A percentile compares a stretch with the other conserved stretches of the same genome.
Conservation (phyloP, 164 flowering plant species). For the Berberis thunbergii region DNA sequence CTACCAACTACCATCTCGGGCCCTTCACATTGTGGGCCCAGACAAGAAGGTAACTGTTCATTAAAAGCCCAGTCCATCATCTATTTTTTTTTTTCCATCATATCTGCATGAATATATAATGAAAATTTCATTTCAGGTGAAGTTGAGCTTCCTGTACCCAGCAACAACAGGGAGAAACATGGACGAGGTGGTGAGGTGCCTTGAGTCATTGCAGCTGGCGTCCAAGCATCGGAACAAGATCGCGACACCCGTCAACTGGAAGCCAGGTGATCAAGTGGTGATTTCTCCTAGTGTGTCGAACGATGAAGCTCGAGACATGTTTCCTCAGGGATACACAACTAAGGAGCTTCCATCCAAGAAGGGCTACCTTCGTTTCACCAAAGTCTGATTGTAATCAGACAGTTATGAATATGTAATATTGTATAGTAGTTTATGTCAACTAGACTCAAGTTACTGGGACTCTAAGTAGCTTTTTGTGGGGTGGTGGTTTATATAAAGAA, state of each 20-base stretch:
- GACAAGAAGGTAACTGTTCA: constrained; percentile 41
- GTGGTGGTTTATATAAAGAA: no score
- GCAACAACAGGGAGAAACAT: constrained; percentile 74
- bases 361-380: constrained; percentile 63
- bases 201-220: constrained; percentile 64
- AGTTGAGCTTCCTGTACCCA: constrained; percentile 82
- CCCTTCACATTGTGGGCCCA: constrained; percentile 72
- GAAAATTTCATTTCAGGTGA: constrained; percentile 27
- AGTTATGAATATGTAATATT: no score
- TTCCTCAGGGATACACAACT: constrained; percentile 56
- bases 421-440: no score
- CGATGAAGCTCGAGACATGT: constrained; percentile 60
- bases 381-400: constrained; percentile 16
- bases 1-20: constrained; percentile 51
- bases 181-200: constrained; percentile 76
- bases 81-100: neutral
- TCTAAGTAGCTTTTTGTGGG: no score
- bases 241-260: constrained; percentile 84
- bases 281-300: constrained; percentile 57
- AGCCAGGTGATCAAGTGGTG: constrained; percentile 59
- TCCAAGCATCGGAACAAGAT: constrained; percentile 39
- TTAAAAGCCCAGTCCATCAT: no score
- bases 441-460: no score
- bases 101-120: no score
- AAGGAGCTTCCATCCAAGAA: constrained; percentile 63